A percentile compares a stretch with the other conserved stretches of the same genome.
Evolutionary conservation across 208 protist genomes (phyloP).

Genomic region (Naegleria lovaniensis): DNA sequence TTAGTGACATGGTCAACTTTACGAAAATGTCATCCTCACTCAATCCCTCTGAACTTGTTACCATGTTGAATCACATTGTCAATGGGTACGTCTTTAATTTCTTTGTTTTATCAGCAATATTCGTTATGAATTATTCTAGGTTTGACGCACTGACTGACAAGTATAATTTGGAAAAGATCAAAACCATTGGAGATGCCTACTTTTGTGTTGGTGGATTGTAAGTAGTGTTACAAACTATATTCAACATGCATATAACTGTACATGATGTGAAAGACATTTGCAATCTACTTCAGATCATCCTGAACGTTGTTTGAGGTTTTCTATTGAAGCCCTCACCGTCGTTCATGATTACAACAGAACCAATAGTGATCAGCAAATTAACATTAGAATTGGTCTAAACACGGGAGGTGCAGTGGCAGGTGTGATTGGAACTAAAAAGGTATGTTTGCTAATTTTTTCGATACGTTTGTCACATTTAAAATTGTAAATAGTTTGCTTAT

Average conservation of each 20-base stretch:
- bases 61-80: not conserved
- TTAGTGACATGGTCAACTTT: slow-evolving; percentile 31
- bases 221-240: not conserved
- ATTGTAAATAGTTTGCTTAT: slow-evolving; percentile 49
- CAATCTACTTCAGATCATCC: not conserved
- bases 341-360: not conserved
- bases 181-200: slow-evolving; percentile 35
- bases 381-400: slow-evolving; percentile 12
- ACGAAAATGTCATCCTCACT: slow-evolving; percentile 41
- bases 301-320: not conserved
- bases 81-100: too few species aligned
- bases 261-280: too few species aligned
- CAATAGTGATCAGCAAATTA: not conserved
- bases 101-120: too few species aligned
- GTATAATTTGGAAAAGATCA: slow-evolving; percentile 30
- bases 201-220: slow-evolving; percentile 23
- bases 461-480: too few species aligned
- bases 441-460: too few species aligned
- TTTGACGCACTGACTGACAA: slow-evolving; percentile 17
- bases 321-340: not conserved
- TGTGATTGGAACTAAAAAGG: not conserved
- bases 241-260: too few species aligned
- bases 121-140: too few species aligned
- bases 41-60: slow-evolving; percentile 12
- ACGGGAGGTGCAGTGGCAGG: not conserved